Base-by-base conservation (phyloP, 176 grass and related monocot genomes). In the Aegilops speltoides region DNA sequence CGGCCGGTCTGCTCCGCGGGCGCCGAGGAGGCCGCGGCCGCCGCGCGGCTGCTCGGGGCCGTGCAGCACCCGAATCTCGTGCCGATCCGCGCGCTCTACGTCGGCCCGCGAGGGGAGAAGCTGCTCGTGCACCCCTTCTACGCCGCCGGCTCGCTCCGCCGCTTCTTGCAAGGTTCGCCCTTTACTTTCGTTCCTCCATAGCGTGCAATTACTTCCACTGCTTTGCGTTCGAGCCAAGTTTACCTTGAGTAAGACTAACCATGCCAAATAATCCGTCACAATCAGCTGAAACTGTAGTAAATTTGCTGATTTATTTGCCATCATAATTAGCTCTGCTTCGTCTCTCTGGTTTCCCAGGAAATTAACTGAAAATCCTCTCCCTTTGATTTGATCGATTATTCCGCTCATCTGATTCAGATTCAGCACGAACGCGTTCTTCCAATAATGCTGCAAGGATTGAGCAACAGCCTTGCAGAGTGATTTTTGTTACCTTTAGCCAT, bases 51-150 rank as follows among this genome's bases (percentile, higher is more conserved):
- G 45, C 83, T 95, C 37, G 93, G 96, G 38, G 41, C 79, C n/a
- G 48, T 80, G 67, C 89, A 82, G 48, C 96, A 98, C 69, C 84
- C 89, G 10, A 98, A 98, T 91, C 83, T 98, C 79, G 93, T 98
- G 17, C 93, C 96, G 63, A 77, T 94, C 77, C 87, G 86, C 79
- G 96, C 96, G 48, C 84, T 98, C 50, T 98, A 98, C 78, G 79
- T 94, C 22, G 96, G 96, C 7, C 96, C 96, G 67, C 85, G 91
- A 7, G 93, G 96, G 28, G 93, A 98, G 91, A 98, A 95, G 78
- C 90, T 98, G 79, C 89, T 98, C 29, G 96, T 94, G 11, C 96
- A 95, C 64, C 96, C 93, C 0, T 96, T 95, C 86, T 98, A 94
- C 79, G 91, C 90, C 29, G 93, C 96, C 68, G 91, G 91, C 23